Evolutionary conservation across 2,329 filamentous ascomycete species (phyloP), one percentile per base, ranked within the genome.

Genomic region (Aspergillus clavatus): DNA sequence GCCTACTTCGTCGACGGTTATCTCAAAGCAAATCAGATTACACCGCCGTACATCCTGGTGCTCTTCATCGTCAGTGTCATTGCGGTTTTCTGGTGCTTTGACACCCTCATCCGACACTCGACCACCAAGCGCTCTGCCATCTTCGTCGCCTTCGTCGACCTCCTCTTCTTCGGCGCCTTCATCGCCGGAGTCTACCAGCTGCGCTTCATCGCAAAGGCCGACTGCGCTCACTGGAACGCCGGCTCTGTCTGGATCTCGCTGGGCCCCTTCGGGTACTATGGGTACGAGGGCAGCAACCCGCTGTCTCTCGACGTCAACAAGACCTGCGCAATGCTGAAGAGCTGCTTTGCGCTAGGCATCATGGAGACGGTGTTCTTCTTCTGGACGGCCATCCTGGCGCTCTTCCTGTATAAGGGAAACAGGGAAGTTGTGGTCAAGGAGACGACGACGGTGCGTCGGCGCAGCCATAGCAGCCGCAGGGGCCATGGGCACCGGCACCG

Each of bases 271-370:
- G 78, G 80, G 23, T 73, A 69, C 52, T 79, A 79, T 35, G 74
- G 74, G 11, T 51, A 57, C 6, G 55, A 68, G 26, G 74, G 74
- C 38, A 70, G 69, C 41, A 76, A 69, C 45, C 59, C 59, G 7
- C 71, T 81, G 47, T 67, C 75, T 33, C 61, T 83, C 31, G 67
- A 77, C 42, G 67, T 83, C 28, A 77, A 87, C 68, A 91, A 91
- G 76, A 81, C 82, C 4, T 97, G 91, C 71, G 80, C 85, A 40
- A 93, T 96, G 88, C 80, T 95, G 61, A 97, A 96, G 79, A 86
- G 90, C 1, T 79, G 76, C 55, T 97, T 89, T 70, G 91, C 89
- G 2, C 83, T 96, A 56, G 89, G 81, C 39, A 96, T 97, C 66
- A 94, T 96, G 78, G 87, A 93, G 66, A 74, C 75, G 54, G 72